Percentiles rank a stretch among this genome's conserved stretches.
Conservation (phyloP, 2,329 filamentous ascomycete species). For the Teratosphaeria viscida region DNA sequence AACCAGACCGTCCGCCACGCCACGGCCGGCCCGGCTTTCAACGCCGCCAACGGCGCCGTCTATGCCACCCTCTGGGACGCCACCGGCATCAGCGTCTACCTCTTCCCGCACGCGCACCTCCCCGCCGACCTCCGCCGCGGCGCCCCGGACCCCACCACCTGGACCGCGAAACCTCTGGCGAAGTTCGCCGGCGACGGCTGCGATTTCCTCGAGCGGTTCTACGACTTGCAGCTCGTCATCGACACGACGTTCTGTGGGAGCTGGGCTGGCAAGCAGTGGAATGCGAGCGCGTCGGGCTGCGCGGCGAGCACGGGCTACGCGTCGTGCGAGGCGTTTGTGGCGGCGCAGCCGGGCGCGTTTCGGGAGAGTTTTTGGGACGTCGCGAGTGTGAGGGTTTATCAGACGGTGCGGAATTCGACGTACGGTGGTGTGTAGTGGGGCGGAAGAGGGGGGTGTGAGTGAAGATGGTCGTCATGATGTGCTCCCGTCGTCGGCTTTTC, state of each 20-base stretch:
- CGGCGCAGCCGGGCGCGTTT: constrained; percentile 59
- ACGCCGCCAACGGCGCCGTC: constrained; percentile 34
- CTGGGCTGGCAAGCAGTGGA: constrained; percentile 71
- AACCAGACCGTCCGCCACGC: constrained; percentile 13
- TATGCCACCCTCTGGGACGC: constrained; percentile 55
- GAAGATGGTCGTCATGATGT: too few species aligned
- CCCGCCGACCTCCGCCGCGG: constrained; percentile 52
- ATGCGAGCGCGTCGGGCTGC: constrained; percentile 43
- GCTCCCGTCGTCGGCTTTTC: not conserved
- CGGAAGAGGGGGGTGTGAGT: constrained; percentile 26
- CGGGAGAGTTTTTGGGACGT: constrained; percentile 66
- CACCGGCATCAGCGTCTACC: constrained; percentile 64
- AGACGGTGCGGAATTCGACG: constrained; percentile 6
- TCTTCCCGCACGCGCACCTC: constrained; percentile 61
- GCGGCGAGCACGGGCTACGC: constrained; percentile 41
- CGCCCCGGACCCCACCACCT: constrained; percentile 54
- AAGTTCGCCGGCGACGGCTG: constrained; percentile 57
- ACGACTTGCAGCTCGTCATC: constrained; percentile 64
- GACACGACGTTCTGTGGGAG: constrained; percentile 79
- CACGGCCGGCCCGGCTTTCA: constrained; percentile 43
- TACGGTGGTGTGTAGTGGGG: constrained; percentile 5
- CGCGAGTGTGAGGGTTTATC: constrained; percentile 57
- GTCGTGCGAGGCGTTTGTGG: constrained; percentile 64
- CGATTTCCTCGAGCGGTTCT: constrained; percentile 60
- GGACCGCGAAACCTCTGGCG: constrained; percentile 55